Conservation (phyloP, 768 basidiomycete species). For the Lactarius trivialis region DNA sequence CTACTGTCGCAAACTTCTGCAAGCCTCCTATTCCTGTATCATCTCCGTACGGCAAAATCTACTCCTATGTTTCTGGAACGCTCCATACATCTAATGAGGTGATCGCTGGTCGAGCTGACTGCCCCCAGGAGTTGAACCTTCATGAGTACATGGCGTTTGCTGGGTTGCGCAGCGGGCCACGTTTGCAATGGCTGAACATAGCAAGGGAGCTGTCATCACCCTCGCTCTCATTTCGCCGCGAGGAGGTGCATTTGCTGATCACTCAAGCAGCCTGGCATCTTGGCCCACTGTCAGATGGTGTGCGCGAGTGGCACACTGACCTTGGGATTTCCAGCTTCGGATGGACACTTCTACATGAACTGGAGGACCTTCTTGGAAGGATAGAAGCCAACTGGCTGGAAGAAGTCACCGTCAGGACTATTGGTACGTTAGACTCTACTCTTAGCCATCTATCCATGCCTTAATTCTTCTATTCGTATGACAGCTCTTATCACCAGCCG, state of each 20-base stretch:
- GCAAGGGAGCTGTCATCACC: constrained; percentile 33
- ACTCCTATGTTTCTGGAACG: neutral
- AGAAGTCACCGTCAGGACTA: neutral
- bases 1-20: neutral
- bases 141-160: constrained; percentile 44
- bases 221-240: constrained; percentile 34
- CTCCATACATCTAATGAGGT: constrained; percentile 34
- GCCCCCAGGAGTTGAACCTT: constrained; percentile 34
- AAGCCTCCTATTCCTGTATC: neutral
- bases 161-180: constrained; percentile 38
- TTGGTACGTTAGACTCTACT: neutral
- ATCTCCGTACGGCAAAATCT: neutral
- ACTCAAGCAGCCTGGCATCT: constrained; percentile 41
- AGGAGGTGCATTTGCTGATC: constrained; percentile 37
- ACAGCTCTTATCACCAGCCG: neutral
- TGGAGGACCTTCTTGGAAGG: constrained; percentile 31
- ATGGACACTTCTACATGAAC: constrained; percentile 31
- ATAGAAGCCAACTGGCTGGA: constrained; percentile 38
- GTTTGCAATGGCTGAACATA: constrained; percentile 34
- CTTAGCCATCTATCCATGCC: no score
- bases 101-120: constrained; percentile 36
- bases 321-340: constrained; percentile 31
- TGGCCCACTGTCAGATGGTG: constrained; percentile 26
- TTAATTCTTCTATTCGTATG: neutral
- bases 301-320: constrained; percentile 37